Base-by-base conservation (phyloP, 1,284 basidiomycete genomes). In the Meira miltonrushii region DNA sequence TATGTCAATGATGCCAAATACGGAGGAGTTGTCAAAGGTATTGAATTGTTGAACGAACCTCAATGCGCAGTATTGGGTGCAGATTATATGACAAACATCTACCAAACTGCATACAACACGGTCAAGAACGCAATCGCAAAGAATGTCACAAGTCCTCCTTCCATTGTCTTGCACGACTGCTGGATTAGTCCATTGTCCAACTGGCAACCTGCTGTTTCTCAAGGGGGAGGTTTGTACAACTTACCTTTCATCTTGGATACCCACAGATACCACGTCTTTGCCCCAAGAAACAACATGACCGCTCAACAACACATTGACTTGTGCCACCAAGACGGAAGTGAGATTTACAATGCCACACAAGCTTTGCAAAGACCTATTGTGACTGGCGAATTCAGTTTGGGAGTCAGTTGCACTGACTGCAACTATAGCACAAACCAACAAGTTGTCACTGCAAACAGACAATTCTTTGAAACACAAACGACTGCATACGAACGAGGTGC, bases 161-260 rank as follows among this genome's bases (percentile, higher is more conserved):
- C 75, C 65, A 70, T 78, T 17, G 64, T 78, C 54, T 67, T 79
- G 10, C 76, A 77, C 53, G 77, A 79, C 55, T 75, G 73, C n/a
- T 79, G 79, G 60, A 65, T 70, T 39, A 54, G 71, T 21, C 55
- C 55, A 63, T 60, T 50, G 15, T 57, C 19, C 4, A 21, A 48
- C 11, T 60, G 58, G 58, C 33, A 56, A 11, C 39, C 23, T 39
- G 28, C 47, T 21, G 56, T 48, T 47, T 33, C 12, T 23, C 38
- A 28, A 25, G 37, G 37, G 11, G 46, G 25, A 15, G 19, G 15
- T 19, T 28, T 48, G 39, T 39, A 44, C 41, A 44, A 12, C 39
- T 46, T 48, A 1, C 33, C 37, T 0, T 28, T 43, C 33, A 44
- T 47, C 19, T 10, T 57, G n/a, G 61, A 62, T 43, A 60, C 52